Percentiles rank a stretch among this genome's conserved stretches.
phyloP scores from a whole-genome alignment of 768 basidiomycete genomes.

The Pholiota microspora region DNA sequence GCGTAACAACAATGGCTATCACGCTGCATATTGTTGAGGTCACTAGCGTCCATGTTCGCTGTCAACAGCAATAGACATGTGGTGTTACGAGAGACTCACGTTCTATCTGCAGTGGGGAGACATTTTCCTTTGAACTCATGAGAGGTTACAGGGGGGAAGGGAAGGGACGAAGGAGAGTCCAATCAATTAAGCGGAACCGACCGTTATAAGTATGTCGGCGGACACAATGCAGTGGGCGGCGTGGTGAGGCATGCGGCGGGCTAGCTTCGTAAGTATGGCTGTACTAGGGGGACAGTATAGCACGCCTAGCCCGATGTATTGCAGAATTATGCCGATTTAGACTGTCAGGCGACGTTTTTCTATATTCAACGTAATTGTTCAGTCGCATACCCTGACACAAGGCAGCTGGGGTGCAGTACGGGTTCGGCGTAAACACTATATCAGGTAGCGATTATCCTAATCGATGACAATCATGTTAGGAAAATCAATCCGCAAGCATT shows the following conservation, averaged over 20 bases:
- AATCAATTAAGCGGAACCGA: neutral
- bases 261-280: neutral
- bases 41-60: conserved; percentile 18
- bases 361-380: neutral
- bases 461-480: neutral
- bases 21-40: conserved; percentile 30
- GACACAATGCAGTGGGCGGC: neutral
- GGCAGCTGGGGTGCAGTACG: neutral
- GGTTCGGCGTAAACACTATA: neutral
- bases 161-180: neutral
- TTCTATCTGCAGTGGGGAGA: neutral
- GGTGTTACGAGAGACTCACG: neutral
- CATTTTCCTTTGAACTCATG: neutral
- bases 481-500: neutral
- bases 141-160: neutral
- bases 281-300: neutral
- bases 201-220: neutral
- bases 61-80: neutral
- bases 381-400: neutral
- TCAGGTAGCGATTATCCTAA: neutral
- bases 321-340: neutral
- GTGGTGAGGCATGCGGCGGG: conserved; percentile 5
- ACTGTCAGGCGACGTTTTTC: neutral
- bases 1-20: conserved; percentile 29
- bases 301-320: neutral